A percentile compares a stretch with the other conserved stretches of the same genome.
These are phyloP conservation scores for Pythium dissotocum DNA, from an alignment of 352 stramenopile genomes.

Conservation along the genomic window DNA sequence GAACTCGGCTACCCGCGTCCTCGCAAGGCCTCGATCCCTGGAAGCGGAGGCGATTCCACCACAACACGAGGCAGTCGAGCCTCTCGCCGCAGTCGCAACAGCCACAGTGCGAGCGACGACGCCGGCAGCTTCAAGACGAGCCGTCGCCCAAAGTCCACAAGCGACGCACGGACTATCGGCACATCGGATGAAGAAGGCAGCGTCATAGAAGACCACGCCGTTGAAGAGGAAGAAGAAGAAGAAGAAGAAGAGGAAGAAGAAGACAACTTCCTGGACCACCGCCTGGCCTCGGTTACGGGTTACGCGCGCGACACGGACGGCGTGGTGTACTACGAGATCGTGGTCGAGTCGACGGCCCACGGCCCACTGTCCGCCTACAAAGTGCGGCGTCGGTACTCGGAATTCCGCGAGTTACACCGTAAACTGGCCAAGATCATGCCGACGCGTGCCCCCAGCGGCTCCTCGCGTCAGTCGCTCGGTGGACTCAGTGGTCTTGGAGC, in stretches of 20 bases:
- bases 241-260: conserved; percentile 43
- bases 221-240: conserved; percentile 17
- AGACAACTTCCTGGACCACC: conserved; percentile 76
- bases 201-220: conserved; percentile 11
- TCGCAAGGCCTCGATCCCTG: conserved; percentile 11
- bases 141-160: conserved; percentile 25
- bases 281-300: conserved; percentile 62
- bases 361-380: conserved; percentile 79
- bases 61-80: background rate
- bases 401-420: conserved; percentile 63
- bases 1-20: conserved; percentile 70
- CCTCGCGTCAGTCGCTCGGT: background rate
- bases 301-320: conserved; percentile 76
- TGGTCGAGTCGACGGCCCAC: conserved; percentile 58
- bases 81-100: conserved; percentile 22
- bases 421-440: conserved; percentile 61
- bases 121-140: conserved; percentile 30
- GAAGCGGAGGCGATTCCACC: conserved; percentile 1
- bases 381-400: conserved; percentile 72
- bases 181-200: conserved; percentile 9
- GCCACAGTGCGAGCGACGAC: conserved; percentile 30
- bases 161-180: conserved; percentile 21
- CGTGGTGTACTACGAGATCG: conserved; percentile 81
- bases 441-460: conserved; percentile 18
- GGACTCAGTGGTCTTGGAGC: background rate